A percentile compares a stretch with the other conserved stretches of the same genome.
phyloP scores from a whole-genome alignment of 192 early-diverging fungal species.

The Hyaloraphidium curvatum region DNA sequence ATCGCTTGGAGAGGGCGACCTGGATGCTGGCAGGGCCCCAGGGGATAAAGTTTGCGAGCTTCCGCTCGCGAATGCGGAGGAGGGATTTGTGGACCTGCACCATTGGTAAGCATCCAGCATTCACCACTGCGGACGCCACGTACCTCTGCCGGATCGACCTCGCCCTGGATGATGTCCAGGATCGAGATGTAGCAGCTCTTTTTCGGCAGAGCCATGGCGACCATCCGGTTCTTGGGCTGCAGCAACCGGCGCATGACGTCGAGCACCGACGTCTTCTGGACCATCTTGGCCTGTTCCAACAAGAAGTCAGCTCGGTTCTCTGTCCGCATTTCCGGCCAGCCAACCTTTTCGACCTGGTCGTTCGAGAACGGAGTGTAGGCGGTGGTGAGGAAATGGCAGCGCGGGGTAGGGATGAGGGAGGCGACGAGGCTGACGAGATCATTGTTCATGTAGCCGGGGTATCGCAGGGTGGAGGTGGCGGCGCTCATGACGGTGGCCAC shows the following conservation, averaged over 20 bases:
- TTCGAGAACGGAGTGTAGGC: slow-evolving; percentile 94
- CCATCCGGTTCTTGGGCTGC: slow-evolving; percentile 96
- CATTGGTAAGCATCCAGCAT: not conserved
- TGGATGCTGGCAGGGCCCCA: slow-evolving; percentile 99
- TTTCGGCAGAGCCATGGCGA: slow-evolving; percentile 77
- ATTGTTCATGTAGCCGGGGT: slow-evolving; percentile 99
- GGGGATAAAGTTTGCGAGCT: slow-evolving; percentile 90
- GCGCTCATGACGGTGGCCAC: slow-evolving; percentile 97
- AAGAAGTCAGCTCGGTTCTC: not conserved
- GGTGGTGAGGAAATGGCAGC: slow-evolving; percentile 89
- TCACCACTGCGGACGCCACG: not conserved
- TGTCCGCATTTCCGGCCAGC: too few species aligned
- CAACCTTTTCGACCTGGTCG: slow-evolving; percentile 70
- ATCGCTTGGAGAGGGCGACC: slow-evolving; percentile 83
- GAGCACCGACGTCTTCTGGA: slow-evolving; percentile 89
- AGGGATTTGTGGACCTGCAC: slow-evolving; percentile 88
- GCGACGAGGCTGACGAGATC: slow-evolving; percentile 88
- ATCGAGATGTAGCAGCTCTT: slow-evolving; percentile 93
- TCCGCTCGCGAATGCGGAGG: slow-evolving; percentile 79
- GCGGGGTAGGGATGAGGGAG: slow-evolving; percentile 91
- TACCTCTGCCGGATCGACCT: slow-evolving; percentile 92
- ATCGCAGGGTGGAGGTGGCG: slow-evolving; percentile 86
- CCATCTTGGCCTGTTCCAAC: slow-evolving; percentile 50
- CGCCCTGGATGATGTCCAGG: slow-evolving; percentile 97
- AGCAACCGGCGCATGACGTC: slow-evolving; percentile 94